phyloP scores from a whole-genome alignment of 192 early-diverging fungal genomes.

The Allomyces javanicus region DNA sequence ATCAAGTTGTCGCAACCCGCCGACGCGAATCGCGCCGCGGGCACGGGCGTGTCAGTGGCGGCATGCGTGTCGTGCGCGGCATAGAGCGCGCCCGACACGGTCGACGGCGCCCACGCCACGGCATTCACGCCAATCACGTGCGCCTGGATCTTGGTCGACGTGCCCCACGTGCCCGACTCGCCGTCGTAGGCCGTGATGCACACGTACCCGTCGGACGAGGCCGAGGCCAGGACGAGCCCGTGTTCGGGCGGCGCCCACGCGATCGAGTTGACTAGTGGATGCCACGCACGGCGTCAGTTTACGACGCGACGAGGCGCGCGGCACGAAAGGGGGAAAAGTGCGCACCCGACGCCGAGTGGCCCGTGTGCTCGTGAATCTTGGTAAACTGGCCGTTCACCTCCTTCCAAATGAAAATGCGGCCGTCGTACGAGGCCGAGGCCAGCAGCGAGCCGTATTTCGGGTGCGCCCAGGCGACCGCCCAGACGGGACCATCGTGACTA shows the following conservation, averaged over 20 bases:
- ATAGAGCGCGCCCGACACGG: constrained; percentile 51
- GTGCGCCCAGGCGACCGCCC: constrained; percentile 98
- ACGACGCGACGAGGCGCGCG: not conserved
- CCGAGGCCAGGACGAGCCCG: constrained; percentile 76
- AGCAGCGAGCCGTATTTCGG: constrained; percentile 92
- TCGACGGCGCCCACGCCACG: constrained; percentile 85
- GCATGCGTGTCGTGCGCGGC: constrained; percentile 21
- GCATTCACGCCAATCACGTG: constrained; percentile 84
- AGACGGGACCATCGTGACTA: constrained; percentile 94
- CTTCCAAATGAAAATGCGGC: constrained; percentile 89
- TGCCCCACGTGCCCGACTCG: constrained; percentile 62
- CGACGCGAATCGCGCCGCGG: constrained; percentile 63
- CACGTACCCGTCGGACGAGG: constrained; percentile 85
- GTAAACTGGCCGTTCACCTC: constrained; percentile 64
- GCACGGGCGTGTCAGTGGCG: constrained; percentile 13
- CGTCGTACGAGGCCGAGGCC: constrained; percentile 91
- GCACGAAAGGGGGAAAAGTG: not conserved
- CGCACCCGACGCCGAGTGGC: constrained; percentile 76
- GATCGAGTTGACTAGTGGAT: constrained; percentile 74
- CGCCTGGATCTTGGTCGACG: constrained; percentile 46
- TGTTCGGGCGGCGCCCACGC: constrained; percentile 94
- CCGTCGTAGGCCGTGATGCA: constrained; percentile 85
- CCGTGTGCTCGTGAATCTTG: constrained; percentile 65
- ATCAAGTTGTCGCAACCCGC: constrained; percentile 91
- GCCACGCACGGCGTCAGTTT: too few species aligned